Evolutionary conservation across 2,329 filamentous ascomycete genomes (phyloP), one percentile per base, ranked within the genome.

Genomic region (Aspergillus spinulosporus): DNA sequence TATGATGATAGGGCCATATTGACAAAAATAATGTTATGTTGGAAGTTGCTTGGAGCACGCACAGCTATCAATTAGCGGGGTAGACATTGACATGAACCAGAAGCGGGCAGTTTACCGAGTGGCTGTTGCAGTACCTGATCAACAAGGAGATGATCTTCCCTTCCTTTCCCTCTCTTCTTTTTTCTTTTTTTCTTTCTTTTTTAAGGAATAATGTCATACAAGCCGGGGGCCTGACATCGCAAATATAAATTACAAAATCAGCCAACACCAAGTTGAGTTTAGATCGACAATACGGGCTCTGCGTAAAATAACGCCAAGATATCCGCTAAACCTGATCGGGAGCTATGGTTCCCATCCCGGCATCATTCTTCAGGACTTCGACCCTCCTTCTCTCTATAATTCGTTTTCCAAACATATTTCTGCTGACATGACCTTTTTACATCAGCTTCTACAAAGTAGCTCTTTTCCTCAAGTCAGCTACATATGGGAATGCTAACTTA

Each of bases 1-100:
- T 21, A 21, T 21, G 21, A 21, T 21, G 68, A 70, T 40, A 51
- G 56, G 31, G 61, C 53, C 57, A 63, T 64, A 49, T 49, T 58
- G 31, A 28, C 39, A 1, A 34, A 34, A 21, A 29, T 28, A 11
- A 8, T 34, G 36, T 14, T 49, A 52, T 52, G 29, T 47, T 34
- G 4, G 28, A 46, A 34, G 44, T 15, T 29, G 34, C 11, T 37
- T 39, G 43, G 40, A 53, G 50, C 50, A 5, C 5, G 37, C 32
- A 6, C 6, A 34, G 32, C 32, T 37, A 11, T 37, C 34, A 37
- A 12, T 37, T 11, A 12, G 39, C 39, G 39, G 39, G 39, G 39
- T 42, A 42, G 21, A 21, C 21, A 21, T 21, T 21, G 12, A 42
- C 7, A 21, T 37, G 7, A 37, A 12, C 8, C 34, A 37, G 34